phyloP scores from a whole-genome alignment of 179 eudicot species.

The Beta lomatogona region DNA sequence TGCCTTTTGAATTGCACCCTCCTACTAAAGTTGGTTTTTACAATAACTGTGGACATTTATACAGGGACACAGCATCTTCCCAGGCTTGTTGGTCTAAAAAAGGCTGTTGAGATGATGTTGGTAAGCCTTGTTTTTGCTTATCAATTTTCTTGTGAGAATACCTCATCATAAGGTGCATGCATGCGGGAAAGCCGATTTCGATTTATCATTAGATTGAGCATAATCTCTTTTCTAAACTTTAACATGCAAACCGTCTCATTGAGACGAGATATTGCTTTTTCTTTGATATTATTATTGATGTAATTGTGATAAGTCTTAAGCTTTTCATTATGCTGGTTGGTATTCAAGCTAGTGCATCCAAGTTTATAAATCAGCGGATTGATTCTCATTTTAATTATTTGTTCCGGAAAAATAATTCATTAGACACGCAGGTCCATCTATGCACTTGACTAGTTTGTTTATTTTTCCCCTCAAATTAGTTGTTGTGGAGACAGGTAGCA shows the following conservation, averaged over 20 bases:
- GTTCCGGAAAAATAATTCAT: neutral
- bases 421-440: neutral
- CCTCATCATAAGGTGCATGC: neutral
- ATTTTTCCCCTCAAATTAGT: no score
- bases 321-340: neutral
- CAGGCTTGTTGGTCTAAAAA: conserved; percentile 76
- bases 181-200: no score
- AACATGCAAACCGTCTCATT: no score
- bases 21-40: no score
- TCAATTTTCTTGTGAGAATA: neutral
- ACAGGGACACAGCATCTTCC: no score
- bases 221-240: no score
- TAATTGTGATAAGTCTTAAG: neutral
- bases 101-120: conserved; percentile 77
- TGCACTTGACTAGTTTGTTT: neutral
- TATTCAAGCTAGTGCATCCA: neutral
- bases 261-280: no score
- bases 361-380: neutral
- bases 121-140: conserved; percentile 40
- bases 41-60: no score
- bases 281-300: no score
- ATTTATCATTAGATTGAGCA: no score
- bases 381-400: neutral
- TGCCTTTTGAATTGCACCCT: no score
- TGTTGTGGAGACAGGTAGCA: no score